Evolutionary conservation across 202 grass and related monocot genomes (phyloP), one percentile per base, ranked within the genome.

Genomic region (Schoenoplectus triqueter): DNA sequence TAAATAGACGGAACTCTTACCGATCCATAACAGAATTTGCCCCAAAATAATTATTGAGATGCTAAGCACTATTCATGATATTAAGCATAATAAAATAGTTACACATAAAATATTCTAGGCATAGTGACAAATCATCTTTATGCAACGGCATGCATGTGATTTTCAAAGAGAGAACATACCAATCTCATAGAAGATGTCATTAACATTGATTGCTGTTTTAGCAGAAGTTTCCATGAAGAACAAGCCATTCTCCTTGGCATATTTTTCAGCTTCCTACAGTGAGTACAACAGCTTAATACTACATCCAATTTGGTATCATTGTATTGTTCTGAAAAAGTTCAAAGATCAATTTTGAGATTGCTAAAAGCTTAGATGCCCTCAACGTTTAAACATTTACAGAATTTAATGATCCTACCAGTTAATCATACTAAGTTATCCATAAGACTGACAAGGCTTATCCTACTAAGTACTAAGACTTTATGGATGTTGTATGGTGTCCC

Each of bases 201-300:
- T 97, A 73, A 97, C 94, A 87, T 94, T 97, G 69, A 86, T 87
- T 2, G 92, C 89, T 4, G 92, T 97, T 87, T 97, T 94, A 39
- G 94, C 90, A 87, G 92, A 94, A 0, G 94, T 92, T 88, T 97
- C 94, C 87, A 97, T 85, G 69, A 97, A 97, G 84, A 92, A 94
- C 46, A 97, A 87, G 2, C 90, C 89, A 66, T 97, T 97, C 68
- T 97, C 89, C 84, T 94, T 87, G 49, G 94, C 94, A 18, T 97
- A 94, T 6, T 86, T 86, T 69, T 88, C 69, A 40, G 92, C 94
- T 85, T 97, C 94, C 94, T 94, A 82, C 18, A 73, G 20, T 7
- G 7, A 17, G 52, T 7, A 55, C 2, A n/a, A 4, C 11, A 59
- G 22, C 41, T 77, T 59, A 59, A 78, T 78, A 59, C 13, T 17